Base-by-base conservation (phyloP, 2,329 filamentous ascomycete genomes). In the Ceratocystis variospora region DNA sequence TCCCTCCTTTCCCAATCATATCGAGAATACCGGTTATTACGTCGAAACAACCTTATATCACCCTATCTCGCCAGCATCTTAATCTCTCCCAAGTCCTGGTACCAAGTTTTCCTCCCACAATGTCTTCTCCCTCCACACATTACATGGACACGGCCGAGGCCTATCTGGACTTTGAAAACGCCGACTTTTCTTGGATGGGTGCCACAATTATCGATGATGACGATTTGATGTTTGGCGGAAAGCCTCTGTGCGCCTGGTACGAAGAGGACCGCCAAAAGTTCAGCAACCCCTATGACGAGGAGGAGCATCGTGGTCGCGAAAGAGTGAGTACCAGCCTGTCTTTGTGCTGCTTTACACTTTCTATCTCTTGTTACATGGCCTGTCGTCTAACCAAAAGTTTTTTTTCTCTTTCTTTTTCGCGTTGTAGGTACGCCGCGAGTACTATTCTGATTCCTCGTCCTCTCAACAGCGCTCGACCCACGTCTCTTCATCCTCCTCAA, bases 181-280 rank as follows among this genome's bases (percentile, higher is more conserved):
- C 67, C 59, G 62, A 62, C 28, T 66, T 73, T 53, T 73, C 66
- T 75, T 68, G 68, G 74, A 59, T 84, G 81, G 81, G 78, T 81
- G 69, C 77, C 79, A 65, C 78, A 80, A 44, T 80, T 62, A 76
- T 81, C 68, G 81, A 85, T 66, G 82, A 85, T 71, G 81, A 84
- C 66, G 82, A 85, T 69, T 76, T 85, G 46, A 83, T 79, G 72
- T 85, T 84, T 70, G 81, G 81, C 66, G 82, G 82, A 70, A 85
- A 84, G 77, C 77, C 81, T 48, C 73, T 85, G 53, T 81, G 81
- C 72, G 75, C 78, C 17, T 84, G 81, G 81, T 83, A 85, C 72
- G 82, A 85, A 73, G 82, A 85, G 74, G 81, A 83, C 69, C 77
- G 80, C 53, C 74, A 77, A 62, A 74, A 76, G 19, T 72, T 77